Evolutionary conservation across 2,329 filamentous ascomycete genomes (phyloP).

Genomic region (Stenocarpella maydis): DNA sequence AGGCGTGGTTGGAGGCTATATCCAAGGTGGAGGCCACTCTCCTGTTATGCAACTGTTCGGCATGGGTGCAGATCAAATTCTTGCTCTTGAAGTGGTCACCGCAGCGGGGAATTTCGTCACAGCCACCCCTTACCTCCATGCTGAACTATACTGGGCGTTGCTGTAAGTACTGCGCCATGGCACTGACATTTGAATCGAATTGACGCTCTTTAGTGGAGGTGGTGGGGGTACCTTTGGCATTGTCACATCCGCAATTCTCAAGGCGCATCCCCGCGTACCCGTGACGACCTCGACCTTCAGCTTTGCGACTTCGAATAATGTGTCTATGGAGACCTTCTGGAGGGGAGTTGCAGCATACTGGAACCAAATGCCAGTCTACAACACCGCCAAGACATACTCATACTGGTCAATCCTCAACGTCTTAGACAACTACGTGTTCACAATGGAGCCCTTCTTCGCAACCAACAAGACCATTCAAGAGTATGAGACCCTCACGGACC

Average conservation of each 20-base stretch:
- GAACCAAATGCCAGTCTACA: conserved; percentile 57
- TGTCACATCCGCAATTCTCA: conserved; percentile 42
- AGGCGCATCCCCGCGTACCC: conserved; percentile 38
- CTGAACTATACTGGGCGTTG: conserved; percentile 59
- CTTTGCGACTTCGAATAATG: conserved; percentile 53
- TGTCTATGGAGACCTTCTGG: conserved; percentile 62
- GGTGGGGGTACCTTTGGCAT: conserved; percentile 48
- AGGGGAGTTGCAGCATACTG: conserved; percentile 54
- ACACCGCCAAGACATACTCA: conserved; percentile 58
- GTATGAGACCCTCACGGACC: conserved; percentile 1
- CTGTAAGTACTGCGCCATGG: conserved; percentile 31
- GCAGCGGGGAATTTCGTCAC: conserved; percentile 52
- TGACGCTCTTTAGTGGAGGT: conserved; percentile 51
- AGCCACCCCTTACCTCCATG: conserved; percentile 49
- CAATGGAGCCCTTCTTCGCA: conserved; percentile 34
- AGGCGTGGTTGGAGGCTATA: conserved; percentile 10
- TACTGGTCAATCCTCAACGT: conserved; percentile 39
- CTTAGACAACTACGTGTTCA: conserved; percentile 9
- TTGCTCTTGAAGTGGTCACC: conserved; percentile 53
- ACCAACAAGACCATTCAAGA: conserved; percentile 29
- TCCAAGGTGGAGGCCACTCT: conserved; percentile 24
- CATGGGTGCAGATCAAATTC: conserved; percentile 20
- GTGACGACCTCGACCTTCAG: conserved; percentile 39
- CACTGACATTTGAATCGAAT: neutral
- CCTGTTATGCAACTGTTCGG: conserved; percentile 7